Percentiles rank a stretch among this genome's conserved stretches.
phyloP scores from a whole-genome alignment of 2,329 filamentous ascomycete species.

The Chrysoporthe deuterocubensis region DNA sequence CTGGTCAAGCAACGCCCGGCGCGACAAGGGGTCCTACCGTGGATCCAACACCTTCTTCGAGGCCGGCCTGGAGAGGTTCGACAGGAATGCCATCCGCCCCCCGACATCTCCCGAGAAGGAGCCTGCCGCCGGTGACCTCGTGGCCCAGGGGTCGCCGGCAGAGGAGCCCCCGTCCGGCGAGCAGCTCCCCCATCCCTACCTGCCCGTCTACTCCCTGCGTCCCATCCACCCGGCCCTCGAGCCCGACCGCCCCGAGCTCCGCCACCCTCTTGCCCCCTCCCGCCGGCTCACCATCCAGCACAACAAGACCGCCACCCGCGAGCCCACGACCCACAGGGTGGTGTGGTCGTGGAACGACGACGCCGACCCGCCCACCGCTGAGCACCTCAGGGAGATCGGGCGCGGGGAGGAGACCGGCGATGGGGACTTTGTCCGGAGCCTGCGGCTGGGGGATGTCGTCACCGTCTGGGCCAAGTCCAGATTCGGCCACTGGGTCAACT shows the following conservation, averaged over 20 bases:
- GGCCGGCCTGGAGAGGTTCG: conserved; percentile 61
- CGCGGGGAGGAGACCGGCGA: conserved; percentile 55
- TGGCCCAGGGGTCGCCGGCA: not conserved
- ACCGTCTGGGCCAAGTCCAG: conserved; percentile 65
- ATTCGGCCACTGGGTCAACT: conserved; percentile 59
- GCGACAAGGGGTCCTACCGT: conserved; percentile 45
- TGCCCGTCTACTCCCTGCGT: conserved; percentile 35
- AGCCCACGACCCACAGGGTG: conserved; percentile 49
- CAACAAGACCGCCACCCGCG: conserved; percentile 45
- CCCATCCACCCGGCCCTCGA: conserved; percentile 23
- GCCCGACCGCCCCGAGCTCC: conserved; percentile 36
- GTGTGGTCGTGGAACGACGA: conserved; percentile 59
- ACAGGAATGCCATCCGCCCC: conserved; percentile 34
- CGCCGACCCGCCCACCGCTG: conserved; percentile 46
- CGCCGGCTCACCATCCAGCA: conserved; percentile 51
- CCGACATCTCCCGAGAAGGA: conserved; percentile 10
- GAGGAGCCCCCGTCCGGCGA: conserved; percentile 4
- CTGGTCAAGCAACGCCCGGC: conserved; percentile 38
- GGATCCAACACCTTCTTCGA: conserved; percentile 68
- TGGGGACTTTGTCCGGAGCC: conserved; percentile 58
- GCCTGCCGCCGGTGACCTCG: not conserved
- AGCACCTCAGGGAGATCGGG: conserved; percentile 46
- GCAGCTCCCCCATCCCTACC: conserved; percentile 19
- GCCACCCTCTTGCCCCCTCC: conserved; percentile 43
- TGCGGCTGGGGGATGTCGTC: conserved; percentile 64